Evolutionary conservation across 1,139 yeast species (phyloP), one percentile per base, ranked within the genome.

Genomic region (Nakaseomyces nivariensis): DNA sequence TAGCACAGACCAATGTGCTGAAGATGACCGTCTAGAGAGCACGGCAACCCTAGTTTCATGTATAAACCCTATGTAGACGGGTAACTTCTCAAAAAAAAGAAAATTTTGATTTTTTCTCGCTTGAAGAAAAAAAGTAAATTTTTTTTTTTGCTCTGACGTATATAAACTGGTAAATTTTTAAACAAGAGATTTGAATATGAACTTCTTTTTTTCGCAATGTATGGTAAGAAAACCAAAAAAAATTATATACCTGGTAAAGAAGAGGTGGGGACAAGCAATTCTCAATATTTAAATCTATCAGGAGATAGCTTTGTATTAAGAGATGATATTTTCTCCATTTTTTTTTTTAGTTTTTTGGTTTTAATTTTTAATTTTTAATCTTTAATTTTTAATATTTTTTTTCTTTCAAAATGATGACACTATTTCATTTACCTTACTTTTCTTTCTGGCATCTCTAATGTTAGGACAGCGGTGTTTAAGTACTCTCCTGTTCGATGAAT

Each of bases 361-460:
- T n/a, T n/a, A n/a, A n/a, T n/a, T 43, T 17, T 43, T 17, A 13
- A 8, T 43, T 32, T 33, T 43, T 7, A 13, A 3, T 37, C 1
- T 13, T 7, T 37, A 29, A 29, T 17, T 17, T 17, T 22, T 37
- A n/a, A 13, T 22, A 7, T 4, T 13, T 7, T 37, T 31, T 38
- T 41, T 47, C 45, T 47, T 22, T 29, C 26, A 31, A 42, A 48
- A 59, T 61, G 66, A 62, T 62, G 66, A 62, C 55, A 57, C 47
- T 54, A 49, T 50, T 42, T 38, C 13, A 42, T 50, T 52, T 50
- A 47, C 37, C 52, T 48, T 25, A 27, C 44, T 54, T 55, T 56
- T 52, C 54, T 63, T 62, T 63, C 67, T 63, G 67, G 67, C 67
- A 63, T 63, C 67, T 63, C 66, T 63, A 63, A 62, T 62, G 66